These are phyloP conservation scores for Penicillium corylophilum DNA, from an alignment of 2,329 filamentous ascomycete species.

Conservation along the genomic window DNA sequence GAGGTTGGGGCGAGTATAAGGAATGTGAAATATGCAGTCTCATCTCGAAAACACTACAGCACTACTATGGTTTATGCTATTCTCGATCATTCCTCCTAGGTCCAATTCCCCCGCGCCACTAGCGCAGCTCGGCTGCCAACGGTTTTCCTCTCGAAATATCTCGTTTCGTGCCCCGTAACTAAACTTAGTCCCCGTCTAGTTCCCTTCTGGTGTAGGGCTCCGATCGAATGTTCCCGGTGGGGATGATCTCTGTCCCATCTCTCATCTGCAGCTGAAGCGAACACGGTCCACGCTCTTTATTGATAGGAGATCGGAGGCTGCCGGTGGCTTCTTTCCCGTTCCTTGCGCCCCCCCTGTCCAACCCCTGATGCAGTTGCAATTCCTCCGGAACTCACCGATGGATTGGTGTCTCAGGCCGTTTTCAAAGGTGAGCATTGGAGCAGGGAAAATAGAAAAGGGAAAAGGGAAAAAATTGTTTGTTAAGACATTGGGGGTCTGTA, in stretches of 20 bases:
- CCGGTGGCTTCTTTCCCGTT: background rate
- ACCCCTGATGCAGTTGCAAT: background rate
- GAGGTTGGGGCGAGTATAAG: background rate
- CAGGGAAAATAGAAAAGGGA: too few relatives aligned
- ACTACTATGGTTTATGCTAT: background rate
- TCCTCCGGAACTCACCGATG: conserved; percentile 6
- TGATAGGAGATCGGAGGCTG: conserved; percentile 3
- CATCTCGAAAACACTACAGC: background rate
- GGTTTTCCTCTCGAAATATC: conserved; percentile 7
- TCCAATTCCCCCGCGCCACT: conserved; percentile 12
- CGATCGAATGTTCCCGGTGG: background rate
- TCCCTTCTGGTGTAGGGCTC: background rate
- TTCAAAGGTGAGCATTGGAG: too few relatives aligned
- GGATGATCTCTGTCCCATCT: background rate
- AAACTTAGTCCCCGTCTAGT: background rate
- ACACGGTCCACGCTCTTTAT: background rate
- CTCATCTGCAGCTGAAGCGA: background rate
- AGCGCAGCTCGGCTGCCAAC: conserved; percentile 14
- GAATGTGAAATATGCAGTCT: background rate
- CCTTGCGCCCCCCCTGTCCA: background rate
- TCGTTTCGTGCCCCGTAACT: background rate
- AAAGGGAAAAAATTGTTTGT: too few relatives aligned
- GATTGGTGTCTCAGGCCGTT: background rate
- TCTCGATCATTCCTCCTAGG: background rate
- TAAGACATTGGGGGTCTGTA: too few relatives aligned